phyloP scores from a whole-genome alignment of 2,329 filamentous ascomycete genomes.

The Fusarium tricinctum region DNA sequence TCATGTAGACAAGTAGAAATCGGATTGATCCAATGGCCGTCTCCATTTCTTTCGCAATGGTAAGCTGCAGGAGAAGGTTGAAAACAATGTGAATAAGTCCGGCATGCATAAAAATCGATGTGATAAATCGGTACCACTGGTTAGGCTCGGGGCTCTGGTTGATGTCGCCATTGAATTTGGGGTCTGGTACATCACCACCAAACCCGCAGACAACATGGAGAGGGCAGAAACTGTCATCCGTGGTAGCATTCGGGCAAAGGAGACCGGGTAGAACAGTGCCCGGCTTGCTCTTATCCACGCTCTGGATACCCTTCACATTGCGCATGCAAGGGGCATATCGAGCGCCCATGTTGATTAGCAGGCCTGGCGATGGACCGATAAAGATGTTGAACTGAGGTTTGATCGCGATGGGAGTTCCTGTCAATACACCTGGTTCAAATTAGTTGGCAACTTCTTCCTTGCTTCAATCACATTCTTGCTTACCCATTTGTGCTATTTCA shows the following conservation, averaged over 20 bases:
- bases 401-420: conserved; percentile 82
- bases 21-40: conserved; percentile 87
- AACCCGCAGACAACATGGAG: conserved; percentile 89
- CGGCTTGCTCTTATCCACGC: conserved; percentile 53
- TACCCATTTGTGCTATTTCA: conserved; percentile 88
- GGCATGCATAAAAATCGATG: conserved; percentile 94
- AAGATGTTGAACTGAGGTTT: conserved; percentile 94
- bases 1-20: conserved; percentile 91
- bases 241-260: conserved; percentile 86
- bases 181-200: conserved; percentile 74
- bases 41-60: conserved; percentile 93
- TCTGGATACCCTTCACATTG: conserved; percentile 76
- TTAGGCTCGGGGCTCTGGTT: conserved; percentile 76
- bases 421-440: conserved; percentile 73
- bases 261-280: conserved; percentile 64
- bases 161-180: conserved; percentile 67
- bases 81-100: conserved; percentile 95
- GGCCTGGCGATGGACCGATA: conserved; percentile 92
- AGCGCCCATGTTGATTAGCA: conserved; percentile 97
- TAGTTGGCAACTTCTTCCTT: conserved; percentile 17
- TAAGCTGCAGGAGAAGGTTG: conserved; percentile 92
- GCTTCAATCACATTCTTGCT: conserved; percentile 48
- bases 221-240: conserved; percentile 72
- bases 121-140: conserved; percentile 97
- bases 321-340: conserved; percentile 97